Percentiles rank a stretch among this genome's conserved stretches.
Conservation (phyloP, 164 flowering plant species). For the Protea cynaroides region DNA sequence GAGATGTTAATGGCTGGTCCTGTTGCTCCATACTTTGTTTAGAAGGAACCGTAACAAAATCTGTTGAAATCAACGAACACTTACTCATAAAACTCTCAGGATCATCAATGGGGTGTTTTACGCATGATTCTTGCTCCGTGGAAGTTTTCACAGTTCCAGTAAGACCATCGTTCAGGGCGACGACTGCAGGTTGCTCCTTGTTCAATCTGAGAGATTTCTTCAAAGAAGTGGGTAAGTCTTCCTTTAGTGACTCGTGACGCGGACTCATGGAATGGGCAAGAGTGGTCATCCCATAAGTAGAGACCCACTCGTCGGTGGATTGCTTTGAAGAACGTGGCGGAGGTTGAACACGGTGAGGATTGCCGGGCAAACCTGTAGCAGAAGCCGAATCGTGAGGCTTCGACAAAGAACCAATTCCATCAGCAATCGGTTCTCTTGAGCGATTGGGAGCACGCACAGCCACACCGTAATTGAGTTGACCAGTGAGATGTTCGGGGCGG, state of each 20-base stretch:
- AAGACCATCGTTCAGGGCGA: slow-evolving; percentile 12
- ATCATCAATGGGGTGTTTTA: slow-evolving; percentile 25
- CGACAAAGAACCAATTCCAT: slow-evolving; percentile 24
- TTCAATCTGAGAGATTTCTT: slow-evolving; percentile 17
- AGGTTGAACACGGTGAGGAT: slow-evolving; percentile 21
- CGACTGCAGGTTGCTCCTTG: slow-evolving; percentile 23
- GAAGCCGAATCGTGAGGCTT: slow-evolving; percentile 21
- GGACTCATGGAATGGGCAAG: slow-evolving; percentile 8
- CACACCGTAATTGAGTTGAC: slow-evolving; percentile 14
- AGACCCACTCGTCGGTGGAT: slow-evolving; percentile 20
- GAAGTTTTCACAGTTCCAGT: slow-evolving; percentile 11
- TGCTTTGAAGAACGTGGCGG: slow-evolving; percentile 21
- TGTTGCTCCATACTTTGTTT: slow-evolving; percentile 14
- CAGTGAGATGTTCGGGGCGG: slow-evolving; percentile 3
- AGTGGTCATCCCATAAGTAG: slow-evolving; percentile 21
- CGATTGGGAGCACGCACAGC: slow-evolving; percentile 10
- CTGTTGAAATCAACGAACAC: slow-evolving; percentile 19
- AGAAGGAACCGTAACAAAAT: slow-evolving; percentile 4
- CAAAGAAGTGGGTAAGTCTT: slow-evolving; percentile 20
- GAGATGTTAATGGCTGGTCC: slow-evolving; percentile 18
- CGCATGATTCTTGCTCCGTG: slow-evolving; percentile 17
- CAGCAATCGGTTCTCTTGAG: slow-evolving; percentile 31
- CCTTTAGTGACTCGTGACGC: slow-evolving; percentile 14
- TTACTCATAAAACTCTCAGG: slow-evolving; percentile 17
- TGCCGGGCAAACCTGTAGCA: slow-evolving; percentile 13